Percentiles rank a stretch among this genome's conserved stretches.
Conservation (phyloP, 148 eudicot genomes). For the Fagopyrum esculentum region DNA sequence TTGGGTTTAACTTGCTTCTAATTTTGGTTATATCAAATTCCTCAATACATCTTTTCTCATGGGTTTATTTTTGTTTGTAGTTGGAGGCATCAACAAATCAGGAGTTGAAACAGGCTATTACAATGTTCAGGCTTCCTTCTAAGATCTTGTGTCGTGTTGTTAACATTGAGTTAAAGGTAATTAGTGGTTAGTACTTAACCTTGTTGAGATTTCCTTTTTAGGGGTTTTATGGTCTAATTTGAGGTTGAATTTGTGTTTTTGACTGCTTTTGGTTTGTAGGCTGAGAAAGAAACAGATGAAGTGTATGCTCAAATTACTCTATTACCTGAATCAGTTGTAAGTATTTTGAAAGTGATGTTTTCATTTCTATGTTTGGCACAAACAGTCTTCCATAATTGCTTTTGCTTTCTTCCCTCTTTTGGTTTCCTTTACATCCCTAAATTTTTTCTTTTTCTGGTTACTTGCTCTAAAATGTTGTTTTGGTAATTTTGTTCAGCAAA, state of each 20-base stretch:
- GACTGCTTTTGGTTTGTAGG: conserved; percentile 39
- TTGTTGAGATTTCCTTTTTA: not conserved
- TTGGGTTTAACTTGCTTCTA: conserved; percentile 1
- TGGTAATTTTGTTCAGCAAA: conserved; percentile 37
- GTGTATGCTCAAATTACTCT: conserved; percentile 92
- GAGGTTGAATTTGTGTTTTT: not conserved
- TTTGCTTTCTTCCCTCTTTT: not conserved
- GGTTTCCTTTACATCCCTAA: not conserved
- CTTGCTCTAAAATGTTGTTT: not conserved
- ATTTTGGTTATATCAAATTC: not conserved
- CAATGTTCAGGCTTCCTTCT: conserved; percentile 50
- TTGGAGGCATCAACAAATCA: conserved; percentile 90
- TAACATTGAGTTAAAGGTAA: conserved; percentile 56
- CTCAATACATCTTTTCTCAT: not conserved
- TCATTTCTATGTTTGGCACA: not conserved
- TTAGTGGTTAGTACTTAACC: not conserved
- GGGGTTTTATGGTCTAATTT: not conserved
- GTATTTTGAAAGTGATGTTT: conserved; percentile 14
- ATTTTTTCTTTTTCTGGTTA: not conserved
- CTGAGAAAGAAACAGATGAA: conserved; percentile 92
- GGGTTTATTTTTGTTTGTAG: conserved; percentile 23
- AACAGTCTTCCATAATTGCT: not conserved
- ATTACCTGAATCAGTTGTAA: conserved; percentile 70
- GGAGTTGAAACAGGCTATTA: conserved; percentile 52
- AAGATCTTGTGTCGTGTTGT: conserved; percentile 87